Evolutionary conservation across 305 asterid genomes (phyloP).

Genomic region (Ilex paraguariensis): DNA sequence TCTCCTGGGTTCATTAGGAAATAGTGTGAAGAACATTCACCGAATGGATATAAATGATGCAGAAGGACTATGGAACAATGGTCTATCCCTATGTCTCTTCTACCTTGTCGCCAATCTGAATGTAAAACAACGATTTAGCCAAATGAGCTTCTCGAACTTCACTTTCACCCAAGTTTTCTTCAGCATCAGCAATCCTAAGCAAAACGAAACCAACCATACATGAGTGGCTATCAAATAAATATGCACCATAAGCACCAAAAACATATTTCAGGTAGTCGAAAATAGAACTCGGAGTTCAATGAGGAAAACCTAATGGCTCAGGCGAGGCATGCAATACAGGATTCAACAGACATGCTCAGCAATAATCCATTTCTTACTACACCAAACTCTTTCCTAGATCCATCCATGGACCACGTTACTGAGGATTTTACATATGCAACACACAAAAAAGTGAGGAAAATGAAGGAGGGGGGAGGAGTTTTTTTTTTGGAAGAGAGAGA

Average conservation of each 20-base stretch:
- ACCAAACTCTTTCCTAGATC: no score
- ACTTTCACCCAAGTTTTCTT: slow-evolving; percentile 91
- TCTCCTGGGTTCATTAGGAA: slow-evolving; percentile 46
- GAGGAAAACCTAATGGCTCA: no score
- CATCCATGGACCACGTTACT: no score
- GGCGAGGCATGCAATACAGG: no score
- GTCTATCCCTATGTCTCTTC: not conserved
- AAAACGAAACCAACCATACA: slow-evolving; percentile 15
- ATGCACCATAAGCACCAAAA: not conserved
- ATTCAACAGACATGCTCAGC: no score
- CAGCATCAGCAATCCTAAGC: slow-evolving; percentile 83
- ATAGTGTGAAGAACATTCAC: slow-evolving; percentile 6
- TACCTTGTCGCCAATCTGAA: slow-evolving; percentile 78
- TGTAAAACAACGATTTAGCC: slow-evolving; percentile 72
- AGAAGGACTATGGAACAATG: not conserved
- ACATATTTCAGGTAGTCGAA: no score
- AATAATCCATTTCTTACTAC: no score
- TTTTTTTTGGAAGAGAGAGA: no score
- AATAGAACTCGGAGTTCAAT: no score
- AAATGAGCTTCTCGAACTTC: slow-evolving; percentile 97
- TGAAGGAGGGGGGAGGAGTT: no score
- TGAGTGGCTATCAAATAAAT: slow-evolving; percentile 9
- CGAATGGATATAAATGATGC: slow-evolving; percentile 2
- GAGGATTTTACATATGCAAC: no score
- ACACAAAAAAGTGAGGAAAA: no score